These are phyloP conservation scores for Serendipita vermifera DNA, from an alignment of 768 basidiomycete species.

Conservation along the genomic window DNA sequence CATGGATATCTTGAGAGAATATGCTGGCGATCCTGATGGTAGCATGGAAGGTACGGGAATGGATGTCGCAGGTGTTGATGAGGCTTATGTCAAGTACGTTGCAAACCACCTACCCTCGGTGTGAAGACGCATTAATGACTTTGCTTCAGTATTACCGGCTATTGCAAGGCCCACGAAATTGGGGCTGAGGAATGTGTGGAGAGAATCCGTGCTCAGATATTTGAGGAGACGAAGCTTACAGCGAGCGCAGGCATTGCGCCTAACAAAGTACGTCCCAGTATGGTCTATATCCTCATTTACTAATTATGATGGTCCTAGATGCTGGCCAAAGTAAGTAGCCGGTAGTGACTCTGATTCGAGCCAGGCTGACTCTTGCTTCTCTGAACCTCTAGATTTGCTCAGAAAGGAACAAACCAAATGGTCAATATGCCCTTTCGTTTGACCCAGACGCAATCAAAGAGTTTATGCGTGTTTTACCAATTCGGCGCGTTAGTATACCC, in stretches of 20 bases:
- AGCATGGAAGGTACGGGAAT: no score
- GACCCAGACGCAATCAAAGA: slow-evolving; percentile 45
- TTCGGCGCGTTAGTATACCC: slow-evolving; percentile 41
- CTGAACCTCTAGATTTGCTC: slow-evolving; percentile 65
- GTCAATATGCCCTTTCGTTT: slow-evolving; percentile 69
- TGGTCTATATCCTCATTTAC: slow-evolving; percentile 12
- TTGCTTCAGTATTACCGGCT: slow-evolving; percentile 57
- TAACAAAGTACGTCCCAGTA: slow-evolving; percentile 56
- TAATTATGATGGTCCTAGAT: slow-evolving; percentile 35
- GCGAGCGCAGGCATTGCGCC: slow-evolving; percentile 94
- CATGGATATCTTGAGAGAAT: slow-evolving; percentile 52
- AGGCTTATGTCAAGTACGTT: slow-evolving; percentile 79
- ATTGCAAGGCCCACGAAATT: slow-evolving; percentile 56
- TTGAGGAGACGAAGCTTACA: slow-evolving; percentile 69
- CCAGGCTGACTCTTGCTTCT: slow-evolving; percentile 16
- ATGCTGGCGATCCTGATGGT: slow-evolving; percentile 70
- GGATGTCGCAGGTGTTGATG: slow-evolving; percentile 69
- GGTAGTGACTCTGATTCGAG: slow-evolving; percentile 18
- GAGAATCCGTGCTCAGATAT: slow-evolving; percentile 60
- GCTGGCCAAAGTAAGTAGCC: slow-evolving; percentile 66
- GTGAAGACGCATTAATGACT: slow-evolving; percentile 6
- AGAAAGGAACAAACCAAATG: slow-evolving; percentile 95
- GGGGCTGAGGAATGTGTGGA: slow-evolving; percentile 61
- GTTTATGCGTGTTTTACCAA: slow-evolving; percentile 73
- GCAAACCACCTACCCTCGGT: not conserved